These are phyloP conservation scores for Bifiguratus adelaidae DNA, from an alignment of 192 early-diverging fungal species.

Conservation along the genomic window DNA sequence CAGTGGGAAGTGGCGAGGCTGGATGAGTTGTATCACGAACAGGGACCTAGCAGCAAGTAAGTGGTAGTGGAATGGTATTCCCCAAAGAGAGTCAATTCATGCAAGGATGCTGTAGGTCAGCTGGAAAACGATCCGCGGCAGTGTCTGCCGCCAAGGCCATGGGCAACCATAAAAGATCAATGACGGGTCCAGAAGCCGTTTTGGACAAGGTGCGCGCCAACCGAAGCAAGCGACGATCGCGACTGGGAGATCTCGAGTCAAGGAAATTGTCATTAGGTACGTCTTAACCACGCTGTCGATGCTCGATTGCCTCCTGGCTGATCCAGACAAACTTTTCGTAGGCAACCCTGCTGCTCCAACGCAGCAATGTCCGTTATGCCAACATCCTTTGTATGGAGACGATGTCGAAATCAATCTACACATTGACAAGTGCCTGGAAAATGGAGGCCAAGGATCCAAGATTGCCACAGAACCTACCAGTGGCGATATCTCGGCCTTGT, in stretches of 20 bases:
- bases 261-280: not conserved
- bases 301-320: constrained; percentile 3
- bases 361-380: constrained; percentile 58
- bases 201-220: too few relatives aligned
- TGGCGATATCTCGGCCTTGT: constrained; percentile 5
- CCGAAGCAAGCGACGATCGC: constrained; percentile 6
- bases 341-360: constrained; percentile 15
- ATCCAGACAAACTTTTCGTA: not conserved
- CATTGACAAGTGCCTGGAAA: constrained; percentile 59
- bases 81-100: constrained; percentile 4
- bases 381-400: constrained; percentile 39
- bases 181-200: constrained; percentile 19
- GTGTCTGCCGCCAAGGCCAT: constrained; percentile 39
- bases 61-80: too few relatives aligned
- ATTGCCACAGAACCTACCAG: constrained; percentile 4
- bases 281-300: constrained; percentile 2
- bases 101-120: constrained; percentile 9
- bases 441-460: constrained; percentile 6
- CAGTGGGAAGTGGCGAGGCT: constrained; percentile 30
- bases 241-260: constrained; percentile 8
- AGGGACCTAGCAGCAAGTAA: too few relatives aligned
- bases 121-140: constrained; percentile 44
- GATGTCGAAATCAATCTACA: constrained; percentile 57
- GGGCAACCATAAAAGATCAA: not conserved
- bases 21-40: constrained; percentile 19